Conservation (phyloP, 1,284 basidiomycete genomes). For the Rhodotorula sp. region DNA sequence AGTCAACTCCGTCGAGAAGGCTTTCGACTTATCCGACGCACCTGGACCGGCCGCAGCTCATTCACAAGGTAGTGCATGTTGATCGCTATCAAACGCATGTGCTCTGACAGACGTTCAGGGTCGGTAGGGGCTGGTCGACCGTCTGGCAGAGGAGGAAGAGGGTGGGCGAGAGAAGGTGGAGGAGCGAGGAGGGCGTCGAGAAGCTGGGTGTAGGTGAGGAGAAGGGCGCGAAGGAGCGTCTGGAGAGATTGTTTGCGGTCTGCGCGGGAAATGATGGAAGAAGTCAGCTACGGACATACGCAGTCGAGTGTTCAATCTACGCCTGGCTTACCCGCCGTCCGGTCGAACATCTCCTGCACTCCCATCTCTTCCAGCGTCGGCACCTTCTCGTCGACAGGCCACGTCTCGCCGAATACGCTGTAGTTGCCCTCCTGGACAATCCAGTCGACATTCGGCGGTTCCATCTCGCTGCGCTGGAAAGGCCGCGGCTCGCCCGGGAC, state of each 20-base stretch:
- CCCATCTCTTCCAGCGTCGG: constrained; percentile 45
- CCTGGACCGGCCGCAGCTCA: constrained; percentile 46
- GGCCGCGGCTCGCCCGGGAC: constrained; percentile 8
- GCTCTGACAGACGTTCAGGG: constrained; percentile 42
- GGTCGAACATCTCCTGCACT: constrained; percentile 41
- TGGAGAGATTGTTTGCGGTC: constrained; percentile 41
- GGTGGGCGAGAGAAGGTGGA: constrained; percentile 41
- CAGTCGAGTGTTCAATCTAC: background rate
- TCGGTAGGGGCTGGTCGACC: constrained; percentile 22
- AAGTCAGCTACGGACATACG: background rate
- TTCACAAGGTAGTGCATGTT: constrained; percentile 49
- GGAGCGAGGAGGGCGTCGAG: constrained; percentile 45
- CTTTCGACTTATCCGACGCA: background rate
- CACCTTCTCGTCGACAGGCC: constrained; percentile 45
- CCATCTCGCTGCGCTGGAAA: constrained; percentile 39
- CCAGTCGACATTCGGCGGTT: constrained; percentile 47
- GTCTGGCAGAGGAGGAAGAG: constrained; percentile 18
- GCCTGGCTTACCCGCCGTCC: constrained; percentile 9
- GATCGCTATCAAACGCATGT: constrained; percentile 43
- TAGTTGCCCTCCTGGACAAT: constrained; percentile 46
- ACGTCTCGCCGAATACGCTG: constrained; percentile 46
- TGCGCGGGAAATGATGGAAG: background rate
- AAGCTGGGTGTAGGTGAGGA: constrained; percentile 45
- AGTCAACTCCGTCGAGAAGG: too few species aligned
- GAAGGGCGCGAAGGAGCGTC: constrained; percentile 43